Conservation (phyloP, 345 rosid species). For the Lumnitzera littorea region DNA sequence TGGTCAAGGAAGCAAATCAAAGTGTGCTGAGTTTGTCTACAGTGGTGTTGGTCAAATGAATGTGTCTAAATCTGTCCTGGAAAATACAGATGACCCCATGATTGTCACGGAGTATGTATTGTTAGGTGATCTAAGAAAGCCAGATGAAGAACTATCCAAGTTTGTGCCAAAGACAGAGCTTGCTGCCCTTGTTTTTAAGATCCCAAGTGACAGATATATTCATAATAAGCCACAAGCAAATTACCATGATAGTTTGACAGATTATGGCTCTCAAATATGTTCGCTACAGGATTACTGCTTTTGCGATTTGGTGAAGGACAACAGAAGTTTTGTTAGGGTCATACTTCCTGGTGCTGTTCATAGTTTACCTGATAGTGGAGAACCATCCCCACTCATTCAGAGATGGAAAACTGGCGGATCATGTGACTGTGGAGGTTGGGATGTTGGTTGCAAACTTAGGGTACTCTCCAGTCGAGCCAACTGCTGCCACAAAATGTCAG, state of each 20-base stretch:
- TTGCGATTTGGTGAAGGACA: constrained; percentile 14
- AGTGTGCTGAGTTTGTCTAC: constrained; percentile 38
- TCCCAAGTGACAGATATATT: too few relatives aligned
- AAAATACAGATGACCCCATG: constrained; percentile 20
- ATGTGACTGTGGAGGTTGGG: constrained; percentile 99
- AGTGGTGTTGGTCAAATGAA: constrained; percentile 57
- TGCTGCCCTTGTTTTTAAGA: constrained; percentile 46
- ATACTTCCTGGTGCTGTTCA: constrained; percentile 75
- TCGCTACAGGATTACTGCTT: constrained; percentile 14
- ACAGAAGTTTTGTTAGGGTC: constrained; percentile 21
- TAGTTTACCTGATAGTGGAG: constrained; percentile 52
- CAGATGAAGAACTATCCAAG: constrained; percentile 26
- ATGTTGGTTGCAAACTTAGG: constrained; percentile 69
- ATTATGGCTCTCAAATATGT: background rate
- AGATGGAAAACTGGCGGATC: constrained; percentile 73
- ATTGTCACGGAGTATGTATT: constrained; percentile 53
- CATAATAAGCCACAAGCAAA: constrained; percentile 8
- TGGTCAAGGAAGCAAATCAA: constrained; percentile 47
- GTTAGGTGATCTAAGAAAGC: constrained; percentile 32
- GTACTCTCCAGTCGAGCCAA: constrained; percentile 30
- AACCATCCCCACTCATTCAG: constrained; percentile 58
- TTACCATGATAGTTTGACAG: too few relatives aligned
- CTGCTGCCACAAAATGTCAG: constrained; percentile 14
- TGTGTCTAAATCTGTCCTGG: constrained; percentile 23
- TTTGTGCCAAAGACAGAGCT: constrained; percentile 40